Evolutionary conservation across 1,284 basidiomycete genomes (phyloP).

Genomic region (Anthracocystis panici-leucophaei): DNA sequence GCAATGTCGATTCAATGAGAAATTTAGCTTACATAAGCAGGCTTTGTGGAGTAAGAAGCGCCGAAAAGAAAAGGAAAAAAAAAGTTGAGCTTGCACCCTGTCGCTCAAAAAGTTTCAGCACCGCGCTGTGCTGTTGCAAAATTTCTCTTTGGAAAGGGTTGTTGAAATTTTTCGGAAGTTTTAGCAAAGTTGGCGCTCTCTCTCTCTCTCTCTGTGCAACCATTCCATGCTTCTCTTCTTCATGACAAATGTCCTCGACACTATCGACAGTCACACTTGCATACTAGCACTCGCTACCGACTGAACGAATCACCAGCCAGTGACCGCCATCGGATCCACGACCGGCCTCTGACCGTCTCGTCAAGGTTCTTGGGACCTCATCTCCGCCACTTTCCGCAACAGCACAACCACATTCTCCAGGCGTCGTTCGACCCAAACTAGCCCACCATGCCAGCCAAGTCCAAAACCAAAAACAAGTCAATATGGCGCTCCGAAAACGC

Average conservation of each 20-base stretch:
- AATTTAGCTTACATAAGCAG: constrained; percentile 39
- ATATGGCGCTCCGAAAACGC: constrained; percentile 89
- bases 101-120: neutral
- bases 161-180: constrained; percentile 37
- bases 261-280: neutral
- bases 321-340: no score
- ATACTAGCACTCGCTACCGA: neutral
- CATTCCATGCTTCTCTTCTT: neutral
- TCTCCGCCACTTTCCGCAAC: neutral
- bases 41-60: constrained; percentile 17
- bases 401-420: neutral
- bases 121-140: constrained; percentile 4
- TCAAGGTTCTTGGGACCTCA: neutral
- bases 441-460: constrained; percentile 56
- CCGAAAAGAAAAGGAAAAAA: constrained; percentile 5
- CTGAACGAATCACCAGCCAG: neutral
- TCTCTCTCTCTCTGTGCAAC: neutral
- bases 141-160: constrained; percentile 11
- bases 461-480: constrained; percentile 72
- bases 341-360: neutral
- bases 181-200: constrained; percentile 7
- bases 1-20: neutral
- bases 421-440: neutral
- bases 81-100: constrained; percentile 1
- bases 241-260: neutral